Evolutionary conservation across 2,329 filamentous ascomycete genomes (phyloP), one percentile per base, ranked within the genome.

Genomic region (Talaromyces atroroseus): DNA sequence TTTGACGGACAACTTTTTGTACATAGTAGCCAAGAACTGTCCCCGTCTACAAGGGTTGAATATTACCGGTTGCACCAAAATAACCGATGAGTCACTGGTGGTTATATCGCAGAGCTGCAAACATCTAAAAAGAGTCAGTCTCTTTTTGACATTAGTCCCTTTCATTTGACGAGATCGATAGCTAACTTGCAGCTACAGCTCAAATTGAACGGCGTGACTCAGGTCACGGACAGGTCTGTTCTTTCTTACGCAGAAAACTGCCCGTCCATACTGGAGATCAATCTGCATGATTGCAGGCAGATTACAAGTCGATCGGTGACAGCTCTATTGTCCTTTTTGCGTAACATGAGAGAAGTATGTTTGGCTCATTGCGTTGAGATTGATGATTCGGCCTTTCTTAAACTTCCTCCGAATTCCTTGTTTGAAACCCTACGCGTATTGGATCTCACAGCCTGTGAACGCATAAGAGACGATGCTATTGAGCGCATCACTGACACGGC

Each of bases 251-350:
- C 94, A 5, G 80, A 86, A 47, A 84, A 95, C 72, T 96, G 92
- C 70, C 89, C 86, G 12, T 92, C 96, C 63, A 91, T 99, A 32
- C 85, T 99, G 60, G 94, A 99, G 72, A 96, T 99, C 60, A 94
- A 99, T 69, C 82, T 99, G 14, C 89, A 96, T 64, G 88, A 90
- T 64, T 95, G 94, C 76, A 81, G 79, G 54, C 81, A 85, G 47
- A 85, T 99, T 62, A 89, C 89, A 60, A 94, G 95, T 68, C 82
- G 85, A 23, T 90, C 94, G 0, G 82, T 99, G 49, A 92, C 89
- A 0, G 83, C 87, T 2, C 82, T 99, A 14, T 80, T 99, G 49
- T 81, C 83, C 21, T 87, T 88, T 62, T 88, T 92, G 24, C 85
- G 84, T 52, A 87, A 92, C 54, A 81, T 99, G n/a, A 88, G 94